Evolutionary conservation across 2,329 filamentous ascomycete species (phyloP), one percentile per base, ranked within the genome.

Genomic region (Neonectria faginata): DNA sequence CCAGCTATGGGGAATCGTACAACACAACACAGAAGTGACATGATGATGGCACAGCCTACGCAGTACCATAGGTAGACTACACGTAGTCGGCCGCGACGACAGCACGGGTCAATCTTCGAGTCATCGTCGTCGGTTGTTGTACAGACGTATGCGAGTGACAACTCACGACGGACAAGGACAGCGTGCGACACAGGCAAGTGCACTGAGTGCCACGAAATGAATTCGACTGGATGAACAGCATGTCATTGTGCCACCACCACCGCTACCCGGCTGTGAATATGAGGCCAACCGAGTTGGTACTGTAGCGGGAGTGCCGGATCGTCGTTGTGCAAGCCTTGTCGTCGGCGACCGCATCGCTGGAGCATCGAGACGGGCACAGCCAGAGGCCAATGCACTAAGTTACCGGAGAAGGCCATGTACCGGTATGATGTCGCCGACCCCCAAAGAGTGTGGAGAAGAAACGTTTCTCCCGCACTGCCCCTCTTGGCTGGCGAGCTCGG

Each of bases 401-500:
- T 25, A 20, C 29, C 31, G 5, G 16, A 33, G 31, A 50, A 25
- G 14, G 16, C 27, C 27, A 51, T 51, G 27, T 11, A 31, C 54
- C 9, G 20, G 9, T 42, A 42, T 42, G 39, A 42, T 42, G 39
- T 42, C 39, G 39, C 39, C 39, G 39, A 42, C 18, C 42, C 42
- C 55, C 44, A 45, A 31, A 45, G 55, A 50, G 41, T 36, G 27
- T 33, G 48, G 27, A 51, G 48, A 51, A 18, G 48, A 51, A 18
- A 33, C 48, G 48, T 9, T 33, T 44, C 55, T 57, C 31, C 29
- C 29, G 54, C 36, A 51, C 36, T 42, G 56, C 56, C 56, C 36
- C 20, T 20, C 33, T 48, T 25, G 29, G n/a, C 25, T 41, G 47
- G 48, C 41, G 20, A 29, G 27, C 29, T 33, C 2, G n/a, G 48